These are phyloP conservation scores for Aspergillus arachidicola DNA, from an alignment of 2,329 filamentous ascomycete species.

Conservation along the genomic window DNA sequence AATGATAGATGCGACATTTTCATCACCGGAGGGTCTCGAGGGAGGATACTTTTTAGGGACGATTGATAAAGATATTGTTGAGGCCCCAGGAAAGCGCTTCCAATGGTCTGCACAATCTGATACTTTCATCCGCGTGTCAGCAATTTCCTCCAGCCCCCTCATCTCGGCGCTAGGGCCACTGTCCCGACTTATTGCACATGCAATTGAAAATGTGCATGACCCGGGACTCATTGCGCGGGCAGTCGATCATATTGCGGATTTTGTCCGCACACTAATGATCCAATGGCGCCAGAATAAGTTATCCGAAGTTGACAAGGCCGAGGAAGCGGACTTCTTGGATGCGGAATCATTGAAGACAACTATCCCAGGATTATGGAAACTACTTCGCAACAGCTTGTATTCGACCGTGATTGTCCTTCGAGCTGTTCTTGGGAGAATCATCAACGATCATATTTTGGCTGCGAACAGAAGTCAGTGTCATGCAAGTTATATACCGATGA, in stretches of 20 bases:
- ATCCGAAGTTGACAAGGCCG: constrained; percentile 69
- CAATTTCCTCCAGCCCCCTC: constrained; percentile 60
- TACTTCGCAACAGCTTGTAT: constrained; percentile 76
- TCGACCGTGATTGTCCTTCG: constrained; percentile 74
- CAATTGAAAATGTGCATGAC: constrained; percentile 59
- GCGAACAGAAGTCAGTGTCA: constrained; percentile 52
- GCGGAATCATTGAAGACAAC: constrained; percentile 68
- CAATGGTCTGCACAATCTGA: constrained; percentile 65
- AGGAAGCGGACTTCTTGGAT: constrained; percentile 66
- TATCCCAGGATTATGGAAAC: constrained; percentile 71
- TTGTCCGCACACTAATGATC: constrained; percentile 66
- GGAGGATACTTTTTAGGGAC: constrained; percentile 73
- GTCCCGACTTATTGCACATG: constrained; percentile 64
- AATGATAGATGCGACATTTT: constrained; percentile 67
- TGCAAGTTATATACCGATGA: neutral
- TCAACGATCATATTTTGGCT: constrained; percentile 60
- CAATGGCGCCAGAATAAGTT: constrained; percentile 77
- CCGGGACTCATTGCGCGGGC: constrained; percentile 43
- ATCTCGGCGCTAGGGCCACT: constrained; percentile 64
- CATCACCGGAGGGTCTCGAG: constrained; percentile 72
- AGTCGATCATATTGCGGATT: constrained; percentile 65
- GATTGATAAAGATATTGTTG: constrained; percentile 68
- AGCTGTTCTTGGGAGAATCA: constrained; percentile 67
- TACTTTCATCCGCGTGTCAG: constrained; percentile 60
- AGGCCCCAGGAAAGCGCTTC: constrained; percentile 58